Percentiles rank a stretch among this genome's conserved stretches.
phyloP scores from a whole-genome alignment of 495 filamentous ascomycete genomes.

The Umbilicaria muhlenbergii region DNA sequence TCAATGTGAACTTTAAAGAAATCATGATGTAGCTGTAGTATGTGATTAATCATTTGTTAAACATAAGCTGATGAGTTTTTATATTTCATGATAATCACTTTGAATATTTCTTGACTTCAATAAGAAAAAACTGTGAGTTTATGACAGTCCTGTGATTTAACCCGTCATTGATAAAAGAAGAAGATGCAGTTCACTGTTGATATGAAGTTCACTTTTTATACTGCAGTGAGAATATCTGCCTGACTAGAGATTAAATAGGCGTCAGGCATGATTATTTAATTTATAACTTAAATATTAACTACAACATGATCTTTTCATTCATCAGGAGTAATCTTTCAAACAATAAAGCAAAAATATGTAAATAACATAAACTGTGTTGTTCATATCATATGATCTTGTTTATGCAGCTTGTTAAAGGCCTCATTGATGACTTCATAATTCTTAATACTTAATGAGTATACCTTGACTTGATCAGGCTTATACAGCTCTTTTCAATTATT shows the following conservation, averaged over 20 bases:
- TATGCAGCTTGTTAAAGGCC: slow-evolving; percentile 10
- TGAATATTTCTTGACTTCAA: too few relatives aligned
- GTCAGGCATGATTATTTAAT: not conserved
- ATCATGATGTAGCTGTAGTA: not conserved
- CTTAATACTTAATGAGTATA: not conserved
- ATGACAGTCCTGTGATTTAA: too few relatives aligned
- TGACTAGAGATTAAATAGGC: not conserved
- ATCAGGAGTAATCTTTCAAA: too few relatives aligned
- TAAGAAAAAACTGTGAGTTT: too few relatives aligned
- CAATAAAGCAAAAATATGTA: slow-evolving; percentile 1
- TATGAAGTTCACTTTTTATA: not conserved
- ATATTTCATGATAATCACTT: slow-evolving; percentile 1
- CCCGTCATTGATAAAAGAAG: too few relatives aligned
- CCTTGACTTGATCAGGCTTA: not conserved
- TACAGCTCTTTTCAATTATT: not conserved
- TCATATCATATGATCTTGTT: slow-evolving; percentile 2
- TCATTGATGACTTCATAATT: too few relatives aligned
- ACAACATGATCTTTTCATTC: not conserved
- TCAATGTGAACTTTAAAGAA: slow-evolving; percentile 2
- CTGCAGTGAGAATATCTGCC: not conserved
- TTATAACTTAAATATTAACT: slow-evolving; percentile 1
- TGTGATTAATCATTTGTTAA: not conserved
- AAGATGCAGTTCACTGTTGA: too few relatives aligned
- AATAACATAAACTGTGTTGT: slow-evolving; percentile 5
- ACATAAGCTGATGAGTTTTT: slow-evolving; percentile 1